phyloP scores from a whole-genome alignment of 2,329 filamentous ascomycete species.

The Massarina eburnea region DNA sequence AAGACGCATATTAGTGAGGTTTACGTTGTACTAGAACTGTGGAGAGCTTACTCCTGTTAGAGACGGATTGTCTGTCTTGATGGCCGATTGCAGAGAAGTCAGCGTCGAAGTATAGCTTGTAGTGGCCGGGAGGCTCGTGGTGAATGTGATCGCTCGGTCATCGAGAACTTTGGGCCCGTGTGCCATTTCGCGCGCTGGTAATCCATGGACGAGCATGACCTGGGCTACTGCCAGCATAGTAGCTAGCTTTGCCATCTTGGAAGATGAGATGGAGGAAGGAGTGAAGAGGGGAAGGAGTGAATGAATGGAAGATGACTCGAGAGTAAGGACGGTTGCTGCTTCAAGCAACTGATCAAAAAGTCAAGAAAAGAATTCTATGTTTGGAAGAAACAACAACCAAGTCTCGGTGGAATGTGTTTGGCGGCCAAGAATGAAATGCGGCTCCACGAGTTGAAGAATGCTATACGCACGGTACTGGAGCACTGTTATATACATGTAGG shows the following conservation, averaged over 20 bases:
- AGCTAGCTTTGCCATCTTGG: slow-evolving; percentile 30
- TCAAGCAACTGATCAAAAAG: slow-evolving; percentile 12
- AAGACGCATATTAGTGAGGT: slow-evolving; percentile 7
- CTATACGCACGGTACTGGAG: slow-evolving; percentile 10
- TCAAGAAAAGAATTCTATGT: slow-evolving; percentile 19
- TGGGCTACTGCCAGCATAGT: slow-evolving; percentile 28
- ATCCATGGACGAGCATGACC: slow-evolving; percentile 22
- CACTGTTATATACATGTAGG: slow-evolving; percentile 25
- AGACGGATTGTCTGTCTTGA: slow-evolving; percentile 24
- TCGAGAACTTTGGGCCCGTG: slow-evolving; percentile 10
- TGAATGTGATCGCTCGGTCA: slow-evolving; percentile 26
- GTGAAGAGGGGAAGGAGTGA: slow-evolving; percentile 14
- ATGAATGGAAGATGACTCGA: slow-evolving; percentile 5
- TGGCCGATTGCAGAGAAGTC: slow-evolving; percentile 30
- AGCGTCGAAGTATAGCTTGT: slow-evolving; percentile 33
- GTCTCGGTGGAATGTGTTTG: slow-evolving; percentile 27
- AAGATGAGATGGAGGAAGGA: not conserved
- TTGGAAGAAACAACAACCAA: slow-evolving; percentile 10
- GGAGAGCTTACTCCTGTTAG: slow-evolving; percentile 29
- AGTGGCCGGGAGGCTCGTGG: slow-evolving; percentile 23
- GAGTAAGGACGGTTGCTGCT: slow-evolving; percentile 5
- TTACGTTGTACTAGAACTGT: not conserved
- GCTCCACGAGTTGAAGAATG: slow-evolving; percentile 18
- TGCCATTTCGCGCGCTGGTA: slow-evolving; percentile 22
- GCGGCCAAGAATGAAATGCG: slow-evolving; percentile 27